Evolutionary conservation across 495 filamentous ascomycete genomes (phyloP).

Genomic region (Penicillium parvum): DNA sequence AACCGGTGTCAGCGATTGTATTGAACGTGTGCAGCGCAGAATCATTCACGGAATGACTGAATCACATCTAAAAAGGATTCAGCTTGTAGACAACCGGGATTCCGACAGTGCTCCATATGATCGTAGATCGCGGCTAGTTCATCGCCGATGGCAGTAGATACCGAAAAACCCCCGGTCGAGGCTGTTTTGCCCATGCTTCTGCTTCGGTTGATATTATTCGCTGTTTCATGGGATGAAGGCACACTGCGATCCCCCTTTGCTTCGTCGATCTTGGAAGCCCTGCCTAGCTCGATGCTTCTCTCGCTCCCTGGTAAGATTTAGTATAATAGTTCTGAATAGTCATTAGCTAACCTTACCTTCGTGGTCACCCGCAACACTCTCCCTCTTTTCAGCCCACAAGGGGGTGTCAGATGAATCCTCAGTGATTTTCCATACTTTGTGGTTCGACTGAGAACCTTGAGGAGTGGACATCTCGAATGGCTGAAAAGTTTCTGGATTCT

Average conservation of each 20-base stretch:
- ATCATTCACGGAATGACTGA: constrained; percentile 1
- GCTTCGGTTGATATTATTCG: not conserved
- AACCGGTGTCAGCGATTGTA: not conserved
- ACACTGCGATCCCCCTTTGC: not conserved
- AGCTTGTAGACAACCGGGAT: constrained; percentile 3
- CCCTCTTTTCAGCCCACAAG: constrained; percentile 1
- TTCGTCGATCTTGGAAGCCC: not conserved
- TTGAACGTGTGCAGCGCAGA: too few relatives aligned
- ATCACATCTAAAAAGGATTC: constrained; percentile 2
- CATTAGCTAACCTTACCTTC: constrained; percentile 2
- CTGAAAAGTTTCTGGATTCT: constrained; percentile 1
- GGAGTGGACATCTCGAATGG: not conserved
- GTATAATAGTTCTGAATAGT: not conserved
- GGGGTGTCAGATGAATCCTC: not conserved
- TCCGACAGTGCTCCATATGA: constrained; percentile 2
- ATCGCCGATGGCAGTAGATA: constrained; percentile 3
- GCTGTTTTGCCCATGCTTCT: constrained; percentile 1
- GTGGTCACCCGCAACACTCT: not conserved
- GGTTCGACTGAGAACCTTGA: not conserved
- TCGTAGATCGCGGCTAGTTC: constrained; percentile 1
- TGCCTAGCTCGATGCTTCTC: not conserved
- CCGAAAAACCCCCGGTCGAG: not conserved
- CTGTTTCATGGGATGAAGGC: not conserved
- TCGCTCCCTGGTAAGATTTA: constrained; percentile 4
- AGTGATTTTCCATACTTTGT: constrained; percentile 3